Base-by-base conservation (phyloP, 2,329 filamentous ascomycete genomes). In the Leptographium procerum region DNA sequence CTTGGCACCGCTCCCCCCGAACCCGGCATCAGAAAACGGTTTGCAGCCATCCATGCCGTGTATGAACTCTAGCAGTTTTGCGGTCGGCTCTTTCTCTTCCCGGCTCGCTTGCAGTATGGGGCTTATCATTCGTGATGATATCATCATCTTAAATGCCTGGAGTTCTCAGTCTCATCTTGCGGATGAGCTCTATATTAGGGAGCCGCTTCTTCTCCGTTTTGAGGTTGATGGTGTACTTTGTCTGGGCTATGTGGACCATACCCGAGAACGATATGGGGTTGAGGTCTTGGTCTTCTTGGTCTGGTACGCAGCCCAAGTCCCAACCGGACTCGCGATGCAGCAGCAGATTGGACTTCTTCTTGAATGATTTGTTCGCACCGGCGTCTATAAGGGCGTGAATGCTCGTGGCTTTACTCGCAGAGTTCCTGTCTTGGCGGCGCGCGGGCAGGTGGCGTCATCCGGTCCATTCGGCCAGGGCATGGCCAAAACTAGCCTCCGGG, bases 231-330 rank as follows among this genome's bases (percentile, higher is more conserved):
- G 62, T 22, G 0, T 40, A 54, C 58, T 68, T 69, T 7, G 66
- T 68, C 57, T 68, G 62, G 24, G 55, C 9, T 22, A 57, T 29
- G 34, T 71, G 68, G 14, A 69, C 29, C 26, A 63, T n/a, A 2
- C 59, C 66, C 13, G 74, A 40, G 0, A 62, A 1, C 0, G 68
- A 71, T 0, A 11, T 19, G 4, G 67, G 29, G 0, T 60, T 56
- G 33, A 75, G 19, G 1, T 71, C 67, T 0, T 62, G 60, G 45
- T 74, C 70, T 0, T 71, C 67, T 0, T 62, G 60, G 45, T 74
- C 70, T 0, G 71, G 69, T 11, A 76, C 71, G 6, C 65, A 65
- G 9, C 72, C 67, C 9, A 65, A 43, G 31, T 71, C 63, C 72
- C 71, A 76, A 8, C 66, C 63, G 8, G 69, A 69, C 9, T 66